Evolutionary conservation across 202 grass and related monocot species (phyloP), one percentile per base, ranked within the genome.

Genomic region (Panicum hallii): DNA sequence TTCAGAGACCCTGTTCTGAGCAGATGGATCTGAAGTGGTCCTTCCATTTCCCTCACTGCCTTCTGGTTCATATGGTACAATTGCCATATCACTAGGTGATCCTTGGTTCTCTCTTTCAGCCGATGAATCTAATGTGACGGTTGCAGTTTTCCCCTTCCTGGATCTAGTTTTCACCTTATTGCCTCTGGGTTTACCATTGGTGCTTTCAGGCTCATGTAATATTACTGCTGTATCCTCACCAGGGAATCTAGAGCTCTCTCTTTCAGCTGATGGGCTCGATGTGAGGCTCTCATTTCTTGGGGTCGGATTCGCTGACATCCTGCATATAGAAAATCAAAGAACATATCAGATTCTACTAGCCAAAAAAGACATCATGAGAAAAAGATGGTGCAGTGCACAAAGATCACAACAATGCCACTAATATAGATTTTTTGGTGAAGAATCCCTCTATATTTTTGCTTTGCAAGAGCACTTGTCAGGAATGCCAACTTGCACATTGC

Each of bases 81-180:
- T 49, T 40, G 42, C 14, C 52, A 52, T 74, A 43, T 87, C 74
- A 68, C 61, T 12, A 63, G 68, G 44, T 68, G 80, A 74, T 87
- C 38, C 44, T 46, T 77, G 60, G 50, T 20, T 79, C 34, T 69
- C 74, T 69, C 50, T 86, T 87, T 70, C 80, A 55, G 66, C 74
- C 28, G 44, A 58, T 46, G 88, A 69, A 79, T 83, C 43, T 74
- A 69, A 54, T 41, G 60, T 30, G 40, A 48, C 9, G 11, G 47
- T 44, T 28, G 20, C 65, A 79, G 67, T 74, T 74, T 87, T 69
- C 15, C 62, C 74, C 63, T 79, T 83, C 15, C 57, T 83, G 34
- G 82, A 79, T 88, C 82, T 96, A 32, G 72, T 86, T 80, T 79
- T 84, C 52, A 19, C 82, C 43, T 79, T 86, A 64, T 9, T 64